A percentile compares a stretch with the other conserved stretches of the same genome.
Conservation (phyloP, 2,329 filamentous ascomycete genomes). For the Claviceps cyperi region DNA sequence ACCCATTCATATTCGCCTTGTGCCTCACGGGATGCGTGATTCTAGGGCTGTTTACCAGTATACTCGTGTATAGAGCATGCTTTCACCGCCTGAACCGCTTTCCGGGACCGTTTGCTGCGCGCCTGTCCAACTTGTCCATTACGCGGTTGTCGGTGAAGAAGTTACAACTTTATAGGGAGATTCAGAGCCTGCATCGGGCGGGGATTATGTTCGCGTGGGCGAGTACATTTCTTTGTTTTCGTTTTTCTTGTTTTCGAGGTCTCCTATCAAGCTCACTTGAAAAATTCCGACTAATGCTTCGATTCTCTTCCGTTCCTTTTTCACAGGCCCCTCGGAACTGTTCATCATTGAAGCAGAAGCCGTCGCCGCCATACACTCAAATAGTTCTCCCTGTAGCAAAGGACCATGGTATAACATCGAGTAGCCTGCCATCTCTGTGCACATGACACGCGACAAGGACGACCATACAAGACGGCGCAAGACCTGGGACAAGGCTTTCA, state of each 20-base stretch:
- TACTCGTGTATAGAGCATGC: conserved; percentile 9
- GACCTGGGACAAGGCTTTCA: conserved; percentile 20
- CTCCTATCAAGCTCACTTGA: background rate
- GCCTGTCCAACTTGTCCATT: conserved; percentile 13
- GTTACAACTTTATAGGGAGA: conserved; percentile 12
- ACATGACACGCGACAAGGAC: conserved; percentile 17
- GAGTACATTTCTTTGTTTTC: background rate
- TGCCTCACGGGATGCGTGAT: background rate
- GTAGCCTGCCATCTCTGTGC: conserved; percentile 15
- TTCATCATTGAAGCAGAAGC: conserved; percentile 17
- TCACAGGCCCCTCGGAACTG: conserved; percentile 16
- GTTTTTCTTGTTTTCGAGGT: background rate
- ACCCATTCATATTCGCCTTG: background rate
- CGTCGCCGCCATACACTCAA: conserved; percentile 14
- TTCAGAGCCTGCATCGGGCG: conserved; percentile 14
- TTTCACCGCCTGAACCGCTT: conserved; percentile 16
- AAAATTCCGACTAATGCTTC: too few relatives aligned
- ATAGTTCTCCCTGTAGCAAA: conserved; percentile 16
- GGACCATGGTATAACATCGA: conserved; percentile 20
- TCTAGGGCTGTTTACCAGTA: conserved; percentile 4
- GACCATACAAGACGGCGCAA: conserved; percentile 18
- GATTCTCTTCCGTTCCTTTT: background rate
- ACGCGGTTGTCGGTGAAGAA: conserved; percentile 11
- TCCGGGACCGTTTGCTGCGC: conserved; percentile 14
- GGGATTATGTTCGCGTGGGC: conserved; percentile 17